These are phyloP conservation scores for Phoma sp. DNA, from an alignment of 2,329 filamentous ascomycete genomes.

Conservation along the genomic window DNA sequence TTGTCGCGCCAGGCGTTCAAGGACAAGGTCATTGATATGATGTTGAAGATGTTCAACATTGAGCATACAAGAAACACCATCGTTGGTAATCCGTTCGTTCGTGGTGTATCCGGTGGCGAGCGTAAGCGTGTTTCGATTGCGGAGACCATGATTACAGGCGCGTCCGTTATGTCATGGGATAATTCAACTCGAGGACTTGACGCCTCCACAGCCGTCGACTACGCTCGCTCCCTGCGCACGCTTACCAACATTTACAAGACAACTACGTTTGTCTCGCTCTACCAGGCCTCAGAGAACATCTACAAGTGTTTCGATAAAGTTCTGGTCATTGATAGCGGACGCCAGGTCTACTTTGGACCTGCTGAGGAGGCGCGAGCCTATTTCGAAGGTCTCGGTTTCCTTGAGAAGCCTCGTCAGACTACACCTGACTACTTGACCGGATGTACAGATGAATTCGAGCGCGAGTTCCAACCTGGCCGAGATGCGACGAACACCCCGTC, in stretches of 20 bases:
- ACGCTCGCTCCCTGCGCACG: slow-evolving; percentile 54
- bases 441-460: slow-evolving; percentile 83
- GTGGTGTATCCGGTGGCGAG: slow-evolving; percentile 78
- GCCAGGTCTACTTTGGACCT: slow-evolving; percentile 78
- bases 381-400: slow-evolving; percentile 78
- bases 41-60: slow-evolving; percentile 93
- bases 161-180: slow-evolving; percentile 71
- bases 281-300: slow-evolving; percentile 84
- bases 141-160: slow-evolving; percentile 78
- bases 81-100: slow-evolving; percentile 81
- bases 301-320: slow-evolving; percentile 84
- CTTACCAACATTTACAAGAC: slow-evolving; percentile 85
- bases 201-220: slow-evolving; percentile 57
- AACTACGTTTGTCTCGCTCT: slow-evolving; percentile 83
- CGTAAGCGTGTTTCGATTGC: slow-evolving; percentile 82
- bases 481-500: slow-evolving; percentile 71
- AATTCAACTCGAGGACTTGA: slow-evolving; percentile 57
- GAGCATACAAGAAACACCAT: slow-evolving; percentile 85
- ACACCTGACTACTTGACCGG: slow-evolving; percentile 82
- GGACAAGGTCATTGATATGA: slow-evolving; percentile 71
- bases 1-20: slow-evolving; percentile 78
- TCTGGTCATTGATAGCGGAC: slow-evolving; percentile 77
- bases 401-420: slow-evolving; percentile 76
- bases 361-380: slow-evolving; percentile 70
- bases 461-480: slow-evolving; percentile 73